Evolutionary conservation across 495 filamentous ascomycete genomes (phyloP).

Genomic region (Penicillium canariense): DNA sequence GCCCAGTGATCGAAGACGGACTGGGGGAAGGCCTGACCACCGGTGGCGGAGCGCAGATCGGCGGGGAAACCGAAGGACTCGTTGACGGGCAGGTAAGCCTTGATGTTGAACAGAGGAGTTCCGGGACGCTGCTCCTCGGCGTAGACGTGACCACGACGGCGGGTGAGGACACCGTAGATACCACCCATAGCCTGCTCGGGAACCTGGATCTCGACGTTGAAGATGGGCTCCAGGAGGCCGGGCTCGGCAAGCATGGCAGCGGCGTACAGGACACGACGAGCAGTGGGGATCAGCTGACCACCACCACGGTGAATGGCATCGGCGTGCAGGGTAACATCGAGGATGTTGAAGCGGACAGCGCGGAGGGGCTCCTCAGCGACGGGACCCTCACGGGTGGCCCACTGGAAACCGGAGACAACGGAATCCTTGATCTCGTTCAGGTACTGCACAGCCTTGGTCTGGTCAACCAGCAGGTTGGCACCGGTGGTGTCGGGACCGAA

Average conservation of each 20-base stretch:
- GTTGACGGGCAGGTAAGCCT: conserved; percentile 98
- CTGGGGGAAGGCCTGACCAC: conserved; percentile 98
- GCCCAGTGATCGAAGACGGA: conserved; percentile 98
- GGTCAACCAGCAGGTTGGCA: conserved; percentile 97
- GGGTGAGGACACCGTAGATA: conserved; percentile 99
- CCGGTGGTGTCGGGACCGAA: conserved; percentile 98
- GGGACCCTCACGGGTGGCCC: conserved; percentile 97
- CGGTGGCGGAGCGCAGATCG: conserved; percentile 90
- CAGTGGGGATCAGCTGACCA: conserved; percentile 97
- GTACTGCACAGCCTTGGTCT: conserved; percentile 99
- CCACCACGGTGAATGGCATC: conserved; percentile 99
- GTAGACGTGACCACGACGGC: conserved; percentile 98
- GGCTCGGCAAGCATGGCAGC: conserved; percentile 88
- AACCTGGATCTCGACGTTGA: conserved; percentile 98
- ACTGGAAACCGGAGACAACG: conserved; percentile 99
- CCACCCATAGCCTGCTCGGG: conserved; percentile 99
- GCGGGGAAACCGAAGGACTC: conserved; percentile 99
- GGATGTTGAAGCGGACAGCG: conserved; percentile 94
- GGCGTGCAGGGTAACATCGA: conserved; percentile 98
- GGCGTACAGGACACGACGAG: conserved; percentile 96
- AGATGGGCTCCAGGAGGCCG: conserved; percentile 91
- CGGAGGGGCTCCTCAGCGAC: conserved; percentile 98
- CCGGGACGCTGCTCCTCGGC: conserved; percentile 95
- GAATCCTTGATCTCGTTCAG: conserved; percentile 99
- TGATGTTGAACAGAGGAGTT: conserved; percentile 99